Evolutionary conservation across 208 protist species (phyloP), one percentile per base, ranked within the genome.

Genomic region (Trypanosoma vivax): DNA sequence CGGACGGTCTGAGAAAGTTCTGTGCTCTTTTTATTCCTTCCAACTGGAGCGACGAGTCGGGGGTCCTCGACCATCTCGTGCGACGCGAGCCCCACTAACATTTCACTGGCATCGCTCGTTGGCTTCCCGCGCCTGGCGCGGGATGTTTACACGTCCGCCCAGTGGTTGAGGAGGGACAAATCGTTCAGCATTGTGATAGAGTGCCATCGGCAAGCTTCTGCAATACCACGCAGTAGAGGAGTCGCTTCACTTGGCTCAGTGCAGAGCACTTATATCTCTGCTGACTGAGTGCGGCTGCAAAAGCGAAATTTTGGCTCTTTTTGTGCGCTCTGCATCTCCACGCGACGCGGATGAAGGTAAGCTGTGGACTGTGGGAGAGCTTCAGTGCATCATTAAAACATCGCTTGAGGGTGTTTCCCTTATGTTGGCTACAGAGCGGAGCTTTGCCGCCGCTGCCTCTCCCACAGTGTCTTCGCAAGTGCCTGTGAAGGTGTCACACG

Each of bases 11-110:
- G 9, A 68, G 73, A 7, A 70, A 66, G 42, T 89, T 93, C 52
- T 63, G 67, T 14, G 43, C 53, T 23, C 60, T 66, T 28, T 77
- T 93, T 56, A 48, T 90, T 16, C 52, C 63, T 16, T 72, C 76
- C 0, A 73, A 60, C 45, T 89, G 81, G 72, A 50, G 56, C 9
- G 62, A 76, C 28, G 82, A 90, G 52, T 73, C 80, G 34, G 62
- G 50, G 24, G 48, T 93, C 14, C 57, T 90, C n/a, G 50, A 58
- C n/a, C 85, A 76, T 60, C 62, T 93, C 24, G 39, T 88, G 13
- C 48, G 65, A 29, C 57, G 65, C 3, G 86, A 93, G 57, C n/a
- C 77, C 86, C 5, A 65, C 57, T 3, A 93, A 93, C 50, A 57
- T 63, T 9, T 62, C 82, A 3, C 48, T 93, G n/a, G 79, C 80